Base-by-base conservation (phyloP, 805 yeast genomes). In the Metschnikowia baotianmanensis region DNA sequence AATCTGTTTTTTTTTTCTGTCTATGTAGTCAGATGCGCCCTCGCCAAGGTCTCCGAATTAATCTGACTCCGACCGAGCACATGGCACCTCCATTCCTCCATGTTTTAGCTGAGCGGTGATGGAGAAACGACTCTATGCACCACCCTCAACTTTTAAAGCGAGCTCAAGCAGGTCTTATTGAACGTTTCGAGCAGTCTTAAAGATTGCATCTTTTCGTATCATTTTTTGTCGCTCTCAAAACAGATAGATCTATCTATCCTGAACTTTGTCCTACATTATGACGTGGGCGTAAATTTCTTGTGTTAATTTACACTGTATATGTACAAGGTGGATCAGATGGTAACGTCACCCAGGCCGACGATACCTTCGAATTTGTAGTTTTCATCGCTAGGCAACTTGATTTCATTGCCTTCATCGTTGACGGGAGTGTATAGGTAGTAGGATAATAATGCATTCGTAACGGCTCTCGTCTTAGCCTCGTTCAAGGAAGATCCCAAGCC, bases 381-480 rank as follows among this genome's bases (percentile, higher is more conserved):
- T 24, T 57, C 56, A 39, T 82, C 88, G 57, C 86, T 78, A 40
- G 95, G 93, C 29, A 77, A 61, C 43, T 71, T 72, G 12, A 75
- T 71, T 13, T 56, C 58, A 28, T 56, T 51, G 38, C 74, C 74
- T 28, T 58, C 58, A 34, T 55, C 54, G 47, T 74, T 74, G 33
- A 83, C 62, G 12, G 98, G 98, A 48, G 84, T 80, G 65, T 93
- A 93, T 57, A 95, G 76, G 68, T 93, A 93, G 83, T 93, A 93
- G 45, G 86, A 79, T 73, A 88, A 82, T 60, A 93, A 77, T 24
- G 97, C 90, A 62, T 85, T 84, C 24, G 89, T 95, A 38, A 89
- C 86, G 25, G 96, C 93, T 63, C 96, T 80, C 29, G 88, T 84
- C 65, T 89, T 86, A 25, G 97, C 96, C 66, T 93, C 98, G 50